Evolutionary conservation across 257 asterid species (phyloP).

Genomic region (Przewalskia tangutica): DNA sequence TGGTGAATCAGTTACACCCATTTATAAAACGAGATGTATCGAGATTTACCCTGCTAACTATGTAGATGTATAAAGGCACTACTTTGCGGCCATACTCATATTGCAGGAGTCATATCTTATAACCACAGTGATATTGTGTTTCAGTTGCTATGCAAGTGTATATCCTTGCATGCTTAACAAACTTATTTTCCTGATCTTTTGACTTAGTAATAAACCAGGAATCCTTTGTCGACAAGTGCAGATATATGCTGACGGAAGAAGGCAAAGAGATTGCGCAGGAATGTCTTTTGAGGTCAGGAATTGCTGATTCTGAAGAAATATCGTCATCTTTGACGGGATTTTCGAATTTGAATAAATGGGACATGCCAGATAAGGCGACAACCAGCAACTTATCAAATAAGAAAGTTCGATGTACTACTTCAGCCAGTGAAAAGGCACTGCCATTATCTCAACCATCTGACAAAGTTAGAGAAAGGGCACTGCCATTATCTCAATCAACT

Average conservation of each 20-base stretch:
- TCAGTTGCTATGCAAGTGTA: neutral
- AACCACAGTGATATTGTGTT: neutral
- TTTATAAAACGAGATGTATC: neutral
- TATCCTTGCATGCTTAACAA: neutral
- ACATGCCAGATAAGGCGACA: constrained; percentile 15
- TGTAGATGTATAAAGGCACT: neutral
- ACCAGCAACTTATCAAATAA: constrained; percentile 20
- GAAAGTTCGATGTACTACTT: constrained; percentile 18
- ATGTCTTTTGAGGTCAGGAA: constrained; percentile 73
- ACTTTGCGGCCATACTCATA: neutral
- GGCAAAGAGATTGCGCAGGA: constrained; percentile 81
- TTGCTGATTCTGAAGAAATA: constrained; percentile 26
- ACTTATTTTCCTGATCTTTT: neutral
- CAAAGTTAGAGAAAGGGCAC: constrained; percentile 23
- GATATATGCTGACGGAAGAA: constrained; percentile 94
- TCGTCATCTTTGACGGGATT: constrained; percentile 15
- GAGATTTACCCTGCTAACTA: neutral
- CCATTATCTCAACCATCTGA: constrained; percentile 25
- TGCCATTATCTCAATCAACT: constrained; percentile 22
- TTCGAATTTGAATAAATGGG: constrained; percentile 26
- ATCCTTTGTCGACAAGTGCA: constrained; percentile 16
- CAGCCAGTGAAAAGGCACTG: constrained; percentile 23
- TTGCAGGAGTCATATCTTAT: neutral
- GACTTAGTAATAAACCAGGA: neutral
- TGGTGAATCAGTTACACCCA: neutral